Evolutionary conservation across 1,139 yeast species (phyloP), one percentile per base, ranked within the genome.

Genomic region (Sugiyamaella castrensis): DNA sequence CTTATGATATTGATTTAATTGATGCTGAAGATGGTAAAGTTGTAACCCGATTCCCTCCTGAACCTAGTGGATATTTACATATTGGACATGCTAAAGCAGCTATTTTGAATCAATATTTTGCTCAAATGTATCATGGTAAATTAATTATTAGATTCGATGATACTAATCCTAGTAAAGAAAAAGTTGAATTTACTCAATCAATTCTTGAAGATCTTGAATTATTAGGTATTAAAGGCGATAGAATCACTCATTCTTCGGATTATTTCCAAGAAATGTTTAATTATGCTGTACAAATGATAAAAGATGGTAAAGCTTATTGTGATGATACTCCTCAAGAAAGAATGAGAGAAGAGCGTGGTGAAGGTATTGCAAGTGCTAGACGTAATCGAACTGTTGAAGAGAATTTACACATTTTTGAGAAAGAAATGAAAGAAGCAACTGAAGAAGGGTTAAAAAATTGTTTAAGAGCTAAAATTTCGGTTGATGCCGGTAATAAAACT

Each of bases 21-120:
- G 95, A 82, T 65, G 98, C 98, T 52, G 81, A 79, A 63, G 82
- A 85, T 56, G 98, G 98, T 56, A 76, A 89, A 70, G 98, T 92
- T 51, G 98, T 92, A 50, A 92, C 98, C 48, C 86, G 98, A 74
- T 92, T 92, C 82, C 98, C 98, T 59, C 95, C 95, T 56, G 85
- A 80, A 69, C 85, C 85, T 47, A 86, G 95, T 73, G 98, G 98
- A 75, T 91, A 88, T 71, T 78, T 92, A 69, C 92, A 84, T 79
- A 92, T 84, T 72, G 98, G 98, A 61, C 98, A 92, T 67, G 97
- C 96, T 56, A 92, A 92, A 72, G 98, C 98, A 50, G 98, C 98
- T 48, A 76, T 92, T 54, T 79, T 92, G 66, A 92, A 92, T 75
- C 94, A 91, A 73, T 91, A 88, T 73, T 91, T 91, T 73, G 98